Conservation (phyloP, 164 flowering plant genomes). For the Vitis vinifera region ASM3070453v1 NC_081820.1:21995001-21995500, state of each 20-base stretch:
- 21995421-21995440: slow-evolving; percentile 32
- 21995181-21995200: slow-evolving; percentile 44
- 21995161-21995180: slow-evolving; percentile 25
- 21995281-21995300: slow-evolving; percentile 37
- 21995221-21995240: slow-evolving; percentile 47
- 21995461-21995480: slow-evolving; percentile 17
- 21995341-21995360: slow-evolving; percentile 24
- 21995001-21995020: slow-evolving; percentile 26
- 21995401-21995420: slow-evolving; percentile 45
- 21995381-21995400: slow-evolving; percentile 40
- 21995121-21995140: not conserved
- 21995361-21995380: slow-evolving; percentile 43
- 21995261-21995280: slow-evolving; percentile 48
- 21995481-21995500: slow-evolving; percentile 13
- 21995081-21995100: slow-evolving; percentile 16
- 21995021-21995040: slow-evolving; percentile 34
- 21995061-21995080: slow-evolving; percentile 19
- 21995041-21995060: slow-evolving; percentile 17
- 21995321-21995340: not conserved
- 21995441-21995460: slow-evolving; percentile 27
- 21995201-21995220: slow-evolving; percentile 38
- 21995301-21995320: slow-evolving; percentile 41
- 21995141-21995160: not conserved
- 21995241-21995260: slow-evolving; percentile 29
- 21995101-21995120: slow-evolving; percentile 18